Percentiles rank a stretch among this genome's conserved stretches.
Conservation (phyloP, 805 yeast species). For the Starmerella sp. region DNA sequence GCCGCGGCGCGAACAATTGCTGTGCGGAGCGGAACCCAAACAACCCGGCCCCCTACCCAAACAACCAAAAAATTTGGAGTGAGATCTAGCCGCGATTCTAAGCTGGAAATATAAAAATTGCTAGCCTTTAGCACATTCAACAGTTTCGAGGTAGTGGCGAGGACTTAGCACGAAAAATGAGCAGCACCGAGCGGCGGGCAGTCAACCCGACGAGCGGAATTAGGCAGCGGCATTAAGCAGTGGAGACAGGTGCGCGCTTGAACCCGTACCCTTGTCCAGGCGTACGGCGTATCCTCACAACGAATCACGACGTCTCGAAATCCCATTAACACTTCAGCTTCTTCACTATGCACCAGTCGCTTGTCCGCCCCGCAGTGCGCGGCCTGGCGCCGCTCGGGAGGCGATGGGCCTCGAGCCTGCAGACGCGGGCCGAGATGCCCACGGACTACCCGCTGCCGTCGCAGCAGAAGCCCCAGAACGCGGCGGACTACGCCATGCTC, state of each 20-base stretch:
- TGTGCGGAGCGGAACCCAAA: no score
- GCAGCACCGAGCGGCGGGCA: no score
- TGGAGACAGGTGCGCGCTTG: background rate
- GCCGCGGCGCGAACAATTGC: no score
- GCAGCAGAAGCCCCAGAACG: slow-evolving; percentile 46
- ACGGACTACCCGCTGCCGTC: slow-evolving; percentile 62
- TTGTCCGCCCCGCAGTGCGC: slow-evolving; percentile 9
- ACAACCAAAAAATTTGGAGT: no score
- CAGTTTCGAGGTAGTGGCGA: no score
- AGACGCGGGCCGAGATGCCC: slow-evolving; percentile 33
- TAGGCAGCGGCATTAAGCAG: no score
- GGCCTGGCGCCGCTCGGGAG: background rate
- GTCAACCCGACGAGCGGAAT: no score
- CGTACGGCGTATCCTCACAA: slow-evolving; percentile 6
- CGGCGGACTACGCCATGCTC: slow-evolving; percentile 71
- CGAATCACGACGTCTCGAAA: slow-evolving; percentile 16
- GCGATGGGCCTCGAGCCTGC: slow-evolving; percentile 20
- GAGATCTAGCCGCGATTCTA: no score
- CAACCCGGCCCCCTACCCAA: no score
- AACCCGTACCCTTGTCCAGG: background rate
- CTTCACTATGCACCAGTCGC: slow-evolving; percentile 9
- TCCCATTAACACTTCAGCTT: background rate
- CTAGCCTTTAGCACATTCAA: no score
- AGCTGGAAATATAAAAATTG: no score
- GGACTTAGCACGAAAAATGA: no score